Conservation (phyloP, 139 green algal species). For the Tetraselmis striata region DNA sequence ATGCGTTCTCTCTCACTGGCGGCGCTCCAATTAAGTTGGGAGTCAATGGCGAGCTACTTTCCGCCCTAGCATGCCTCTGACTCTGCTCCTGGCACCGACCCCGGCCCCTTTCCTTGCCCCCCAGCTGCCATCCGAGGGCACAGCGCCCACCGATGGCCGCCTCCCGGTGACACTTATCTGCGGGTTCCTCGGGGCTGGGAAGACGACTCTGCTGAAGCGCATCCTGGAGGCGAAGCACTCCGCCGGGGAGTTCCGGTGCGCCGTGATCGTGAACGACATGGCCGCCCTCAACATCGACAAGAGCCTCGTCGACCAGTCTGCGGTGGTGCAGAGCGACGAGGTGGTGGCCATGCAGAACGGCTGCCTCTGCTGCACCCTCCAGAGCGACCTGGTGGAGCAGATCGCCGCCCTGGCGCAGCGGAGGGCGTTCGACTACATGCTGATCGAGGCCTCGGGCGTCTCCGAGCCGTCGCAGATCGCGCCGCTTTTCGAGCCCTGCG, state of each 20-base stretch:
- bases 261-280: slow-evolving; percentile 80
- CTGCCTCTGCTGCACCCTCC: slow-evolving; percentile 82
- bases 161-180: slow-evolving; percentile 63
- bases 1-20: too few species aligned
- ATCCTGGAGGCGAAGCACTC: slow-evolving; percentile 52
- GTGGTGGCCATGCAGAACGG: slow-evolving; percentile 71
- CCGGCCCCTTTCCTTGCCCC: too few species aligned
- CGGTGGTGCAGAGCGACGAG: background rate
- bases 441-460: slow-evolving; percentile 80
- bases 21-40: too few species aligned
- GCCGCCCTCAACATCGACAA: slow-evolving; percentile 74
- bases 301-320: slow-evolving; percentile 25
- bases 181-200: slow-evolving; percentile 64
- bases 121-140: too few species aligned
- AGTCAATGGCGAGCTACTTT: too few species aligned
- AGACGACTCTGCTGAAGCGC: slow-evolving; percentile 73
- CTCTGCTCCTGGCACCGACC: too few species aligned
- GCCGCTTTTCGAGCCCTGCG: slow-evolving; percentile 47
- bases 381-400: slow-evolving; percentile 53
- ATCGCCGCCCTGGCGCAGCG: slow-evolving; percentile 40
- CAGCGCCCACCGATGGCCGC: slow-evolving; percentile 3
- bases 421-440: slow-evolving; percentile 50
- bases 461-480: slow-evolving; percentile 63
- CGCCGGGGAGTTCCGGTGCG: too few species aligned
- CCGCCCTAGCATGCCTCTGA: too few species aligned